Evolutionary conservation across 306 rosid species (phyloP).

Genomic region (Sphenostylis stenocarpa): DNA sequence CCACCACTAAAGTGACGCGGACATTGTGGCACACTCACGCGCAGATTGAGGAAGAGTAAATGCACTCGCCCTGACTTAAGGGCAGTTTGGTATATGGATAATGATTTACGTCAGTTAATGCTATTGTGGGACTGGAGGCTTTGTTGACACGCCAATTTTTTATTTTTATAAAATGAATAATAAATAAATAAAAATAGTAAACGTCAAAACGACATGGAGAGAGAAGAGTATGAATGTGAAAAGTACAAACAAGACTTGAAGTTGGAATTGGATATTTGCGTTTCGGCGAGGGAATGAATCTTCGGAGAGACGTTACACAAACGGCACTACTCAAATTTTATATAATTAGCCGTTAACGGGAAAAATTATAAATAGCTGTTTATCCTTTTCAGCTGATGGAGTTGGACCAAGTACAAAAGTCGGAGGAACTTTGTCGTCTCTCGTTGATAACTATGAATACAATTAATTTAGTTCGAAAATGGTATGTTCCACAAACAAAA

Average conservation of each 20-base stretch:
- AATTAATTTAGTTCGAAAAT: not conserved
- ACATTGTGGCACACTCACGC: constrained; percentile 24
- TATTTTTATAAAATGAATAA: not conserved
- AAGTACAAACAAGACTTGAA: not conserved
- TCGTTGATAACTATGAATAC: not conserved
- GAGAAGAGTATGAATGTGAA: not conserved
- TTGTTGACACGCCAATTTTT: constrained; percentile 26
- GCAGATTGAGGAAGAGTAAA: constrained; percentile 27
- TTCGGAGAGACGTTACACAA: constrained; percentile 44
- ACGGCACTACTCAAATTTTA: constrained; percentile 23
- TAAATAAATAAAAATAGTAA: not conserved
- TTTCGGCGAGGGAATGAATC: constrained; percentile 29
- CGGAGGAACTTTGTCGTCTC: not conserved
- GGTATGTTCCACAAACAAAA: too few relatives aligned
- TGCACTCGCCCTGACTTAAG: constrained; percentile 32
- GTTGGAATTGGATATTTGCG: constrained; percentile 28
- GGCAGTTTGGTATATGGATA: constrained; percentile 29
- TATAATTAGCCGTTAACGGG: not conserved
- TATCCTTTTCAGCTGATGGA: not conserved
- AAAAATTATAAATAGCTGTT: constrained; percentile 19
- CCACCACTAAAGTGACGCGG: constrained; percentile 5
- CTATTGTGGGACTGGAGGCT: constrained; percentile 17
- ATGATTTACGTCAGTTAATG: not conserved
- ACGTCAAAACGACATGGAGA: constrained; percentile 29
- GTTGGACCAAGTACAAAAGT: not conserved